These are phyloP conservation scores for Dichotomopilus funicola DNA, from an alignment of 2,329 filamentous ascomycete species.

Conservation along the genomic window DNA sequence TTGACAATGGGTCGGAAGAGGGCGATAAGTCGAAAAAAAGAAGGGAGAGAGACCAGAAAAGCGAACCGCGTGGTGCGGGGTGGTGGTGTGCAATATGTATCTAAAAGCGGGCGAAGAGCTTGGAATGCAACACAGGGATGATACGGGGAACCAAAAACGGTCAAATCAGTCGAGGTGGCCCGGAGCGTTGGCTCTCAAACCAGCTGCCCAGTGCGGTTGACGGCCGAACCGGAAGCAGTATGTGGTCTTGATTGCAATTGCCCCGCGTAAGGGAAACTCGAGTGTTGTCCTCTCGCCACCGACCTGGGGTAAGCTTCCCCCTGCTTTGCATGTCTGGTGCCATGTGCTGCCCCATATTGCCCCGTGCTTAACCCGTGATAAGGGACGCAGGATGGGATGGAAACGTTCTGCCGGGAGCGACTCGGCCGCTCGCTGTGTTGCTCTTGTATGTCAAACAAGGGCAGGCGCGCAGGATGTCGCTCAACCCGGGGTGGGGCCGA, in stretches of 20 bases:
- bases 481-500: background rate
- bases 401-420: constrained; percentile 6
- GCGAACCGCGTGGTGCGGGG: background rate
- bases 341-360: constrained; percentile 7
- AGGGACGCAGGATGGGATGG: constrained; percentile 5
- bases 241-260: constrained; percentile 9
- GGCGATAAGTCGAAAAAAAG: background rate
- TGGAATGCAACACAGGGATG: background rate
- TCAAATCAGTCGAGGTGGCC: background rate
- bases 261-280: background rate
- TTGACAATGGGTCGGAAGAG: background rate
- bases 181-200: background rate
- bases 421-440: too few species aligned
- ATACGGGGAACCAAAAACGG: background rate
- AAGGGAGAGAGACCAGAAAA: background rate
- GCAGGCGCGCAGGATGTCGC: background rate
- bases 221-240: constrained; percentile 15
- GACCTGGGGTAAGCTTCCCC: constrained; percentile 1
- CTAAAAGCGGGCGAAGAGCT: background rate
- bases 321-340: background rate
- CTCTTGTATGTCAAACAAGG: too few species aligned
- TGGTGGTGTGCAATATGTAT: background rate
- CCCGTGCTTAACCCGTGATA: constrained; percentile 8
- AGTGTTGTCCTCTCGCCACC: constrained; percentile 8
- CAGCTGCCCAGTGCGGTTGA: constrained; percentile 1